These are phyloP conservation scores for Boletus subparvulus DNA, from an alignment of 768 basidiomycete species.

Conservation along the genomic window DNA sequence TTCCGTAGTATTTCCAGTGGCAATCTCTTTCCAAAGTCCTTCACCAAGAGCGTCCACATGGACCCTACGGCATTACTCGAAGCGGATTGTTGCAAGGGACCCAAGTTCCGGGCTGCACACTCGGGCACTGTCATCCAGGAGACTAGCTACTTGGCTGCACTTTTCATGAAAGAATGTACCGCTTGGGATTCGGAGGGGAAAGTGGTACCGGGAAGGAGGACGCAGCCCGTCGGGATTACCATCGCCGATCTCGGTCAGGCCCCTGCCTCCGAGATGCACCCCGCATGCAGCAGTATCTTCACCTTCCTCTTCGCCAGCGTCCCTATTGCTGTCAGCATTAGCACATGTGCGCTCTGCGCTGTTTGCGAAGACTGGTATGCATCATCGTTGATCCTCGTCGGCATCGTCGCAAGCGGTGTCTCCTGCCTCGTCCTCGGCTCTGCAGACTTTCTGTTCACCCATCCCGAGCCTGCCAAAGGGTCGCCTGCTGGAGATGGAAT, in stretches of 20 bases:
- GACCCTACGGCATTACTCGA: constrained; percentile 14
- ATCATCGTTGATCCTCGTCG: constrained; percentile 30
- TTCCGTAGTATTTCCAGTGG: background rate
- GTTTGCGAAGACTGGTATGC: constrained; percentile 26
- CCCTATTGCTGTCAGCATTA: constrained; percentile 24
- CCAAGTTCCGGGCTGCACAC: constrained; percentile 73
- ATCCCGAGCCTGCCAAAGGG: constrained; percentile 23
- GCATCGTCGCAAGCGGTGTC: constrained; percentile 32
- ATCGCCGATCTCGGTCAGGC: constrained; percentile 8
- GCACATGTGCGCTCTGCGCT: constrained; percentile 21
- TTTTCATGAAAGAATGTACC: constrained; percentile 31
- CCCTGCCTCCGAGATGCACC: constrained; percentile 11
- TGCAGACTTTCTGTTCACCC: constrained; percentile 19
- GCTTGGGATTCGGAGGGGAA: constrained; percentile 9
- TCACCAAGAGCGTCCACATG: constrained; percentile 12
- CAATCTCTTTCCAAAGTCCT: background rate
- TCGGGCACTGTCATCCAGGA: constrained; percentile 51
- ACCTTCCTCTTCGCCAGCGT: constrained; percentile 13
- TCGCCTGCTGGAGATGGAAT: constrained; percentile 32
- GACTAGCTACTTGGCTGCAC: constrained; percentile 57
- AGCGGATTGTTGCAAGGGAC: constrained; percentile 28
- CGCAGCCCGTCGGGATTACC: constrained; percentile 10
- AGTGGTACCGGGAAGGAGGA: constrained; percentile 9
- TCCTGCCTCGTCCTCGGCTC: constrained; percentile 28
- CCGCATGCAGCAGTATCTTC: background rate